phyloP scores from a whole-genome alignment of 345 rosid genomes.

The Raphanus sativus region DNA sequence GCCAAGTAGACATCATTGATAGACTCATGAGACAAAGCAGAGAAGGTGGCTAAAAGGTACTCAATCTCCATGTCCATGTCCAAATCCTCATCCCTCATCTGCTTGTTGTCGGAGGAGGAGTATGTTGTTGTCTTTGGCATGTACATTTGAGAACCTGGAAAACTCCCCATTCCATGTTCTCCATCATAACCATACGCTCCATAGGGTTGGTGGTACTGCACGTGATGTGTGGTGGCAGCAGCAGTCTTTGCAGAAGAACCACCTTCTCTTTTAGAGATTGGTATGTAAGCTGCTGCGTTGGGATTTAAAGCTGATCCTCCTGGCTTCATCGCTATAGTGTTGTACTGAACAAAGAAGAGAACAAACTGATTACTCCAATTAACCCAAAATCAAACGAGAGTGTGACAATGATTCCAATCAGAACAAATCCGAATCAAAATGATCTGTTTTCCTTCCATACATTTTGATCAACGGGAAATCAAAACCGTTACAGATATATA shows the following conservation, averaged over 20 bases:
- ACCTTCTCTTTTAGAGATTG: conserved; percentile 62
- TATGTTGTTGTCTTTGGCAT: conserved; percentile 33
- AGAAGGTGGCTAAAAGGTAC: conserved; percentile 61
- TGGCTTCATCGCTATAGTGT: conserved; percentile 50
- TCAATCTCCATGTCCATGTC: conserved; percentile 71
- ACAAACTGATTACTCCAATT: not conserved
- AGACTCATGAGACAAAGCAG: conserved; percentile 71
- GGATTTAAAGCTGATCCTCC: conserved; percentile 74
- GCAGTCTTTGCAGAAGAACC: conserved; percentile 38
- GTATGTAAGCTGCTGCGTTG: conserved; percentile 68
- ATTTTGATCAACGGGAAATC: not conserved
- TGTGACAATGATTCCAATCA: not conserved
- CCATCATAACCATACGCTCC: conserved; percentile 35
- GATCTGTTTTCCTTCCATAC: not conserved
- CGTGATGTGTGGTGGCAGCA: conserved; percentile 29
- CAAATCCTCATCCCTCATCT: conserved; percentile 49
- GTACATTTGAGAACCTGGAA: conserved; percentile 28
- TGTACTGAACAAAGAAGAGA: conserved; percentile 15
- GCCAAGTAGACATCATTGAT: conserved; percentile 71
- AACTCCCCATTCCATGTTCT: conserved; percentile 32
- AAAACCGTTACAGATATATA: not conserved
- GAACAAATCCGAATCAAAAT: conserved; percentile 8
- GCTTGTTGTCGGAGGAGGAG: conserved; percentile 47
- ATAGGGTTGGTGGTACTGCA: conserved; percentile 38
- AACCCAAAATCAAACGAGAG: not conserved